phyloP scores from a whole-genome alignment of 805 yeast genomes.

The Ogataea siamensis region DNA sequence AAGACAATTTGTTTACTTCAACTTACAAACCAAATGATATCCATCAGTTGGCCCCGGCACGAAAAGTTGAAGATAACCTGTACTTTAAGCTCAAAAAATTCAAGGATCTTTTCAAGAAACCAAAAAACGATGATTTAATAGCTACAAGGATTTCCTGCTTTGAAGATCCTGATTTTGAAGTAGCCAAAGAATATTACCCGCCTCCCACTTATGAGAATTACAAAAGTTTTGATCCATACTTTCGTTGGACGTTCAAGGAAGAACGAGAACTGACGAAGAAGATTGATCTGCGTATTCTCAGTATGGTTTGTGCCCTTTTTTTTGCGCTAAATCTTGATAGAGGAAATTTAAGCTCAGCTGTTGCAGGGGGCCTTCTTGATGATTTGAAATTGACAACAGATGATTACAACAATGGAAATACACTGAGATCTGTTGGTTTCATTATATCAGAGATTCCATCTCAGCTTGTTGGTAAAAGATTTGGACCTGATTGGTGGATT shows the following conservation, averaged over 20 bases:
- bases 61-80: background rate
- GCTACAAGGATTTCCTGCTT: slow-evolving; percentile 17
- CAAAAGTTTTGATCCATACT: slow-evolving; percentile 15
- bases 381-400: slow-evolving; percentile 49
- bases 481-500: slow-evolving; percentile 61
- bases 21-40: background rate
- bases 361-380: slow-evolving; percentile 49
- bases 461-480: slow-evolving; percentile 53
- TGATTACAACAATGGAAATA: slow-evolving; percentile 53
- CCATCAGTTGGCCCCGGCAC: background rate
- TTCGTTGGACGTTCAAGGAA: slow-evolving; percentile 19
- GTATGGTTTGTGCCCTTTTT: slow-evolving; percentile 40
- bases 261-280: slow-evolving; percentile 15
- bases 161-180: slow-evolving; percentile 17
- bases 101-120: slow-evolving; percentile 9
- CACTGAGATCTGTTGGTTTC: slow-evolving; percentile 45
- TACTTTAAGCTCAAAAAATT: slow-evolving; percentile 3
- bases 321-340: slow-evolving; percentile 55
- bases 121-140: slow-evolving; percentile 9
- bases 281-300: slow-evolving; percentile 15
- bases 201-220: slow-evolving; percentile 16
- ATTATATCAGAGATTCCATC: slow-evolving; percentile 57
- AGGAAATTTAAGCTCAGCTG: slow-evolving; percentile 52
- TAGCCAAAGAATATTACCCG: slow-evolving; percentile 15
- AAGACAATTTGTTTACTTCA: background rate